Base-by-base conservation (phyloP, 148 eudicot species). In the Arbutus unedo region DNA sequence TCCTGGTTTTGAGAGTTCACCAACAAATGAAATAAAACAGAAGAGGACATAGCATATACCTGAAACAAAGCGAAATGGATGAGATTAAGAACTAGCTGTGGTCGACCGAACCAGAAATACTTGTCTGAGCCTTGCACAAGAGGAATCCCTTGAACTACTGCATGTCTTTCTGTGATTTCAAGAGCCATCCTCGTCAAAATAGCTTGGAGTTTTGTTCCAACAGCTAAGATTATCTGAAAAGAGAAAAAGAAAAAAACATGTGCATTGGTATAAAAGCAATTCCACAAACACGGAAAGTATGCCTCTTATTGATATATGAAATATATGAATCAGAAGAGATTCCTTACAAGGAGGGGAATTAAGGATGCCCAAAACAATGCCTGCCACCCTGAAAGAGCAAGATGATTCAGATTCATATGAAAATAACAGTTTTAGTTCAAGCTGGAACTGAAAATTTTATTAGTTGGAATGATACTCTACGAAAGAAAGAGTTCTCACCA, bases 91-190 rank as follows among this genome's bases (percentile, higher is more conserved):
- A 94, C 87, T 31, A 96, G 82, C 19, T 86, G 93, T 85, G 99
- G 99, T 80, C 85, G 86, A 76, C 91, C 88, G 80, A 96, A 92
- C 99, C 99, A 96, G 76, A 96, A 96, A 77, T 91, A 91, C 62
- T 85, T 82, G 88, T 96, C 94, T 3, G 99, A 96, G 83, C 92
- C 97, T 90, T 91, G 91, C 72, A 96, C 97, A 49, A 94, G 94
- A 53, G 99, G 99, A 49, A 94, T 96, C 18, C 99, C 99, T 86
- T 93, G 95, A 81, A 94, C 89, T n/a, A 96, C 98, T 80, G 94
- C 89, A 81, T 94, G 97, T 68, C 92, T 90, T n/a, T 94, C 94
- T 21, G 90, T 90, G 88, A 93, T 94, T 77, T 96, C 92, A 81
- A 94, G 76, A 45, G 99, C 99, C 99, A 96, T 96, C 74, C 66